phyloP scores from a whole-genome alignment of 2,329 filamentous ascomycete genomes.

The Pseudogymnoascus verrucosus region DNA sequence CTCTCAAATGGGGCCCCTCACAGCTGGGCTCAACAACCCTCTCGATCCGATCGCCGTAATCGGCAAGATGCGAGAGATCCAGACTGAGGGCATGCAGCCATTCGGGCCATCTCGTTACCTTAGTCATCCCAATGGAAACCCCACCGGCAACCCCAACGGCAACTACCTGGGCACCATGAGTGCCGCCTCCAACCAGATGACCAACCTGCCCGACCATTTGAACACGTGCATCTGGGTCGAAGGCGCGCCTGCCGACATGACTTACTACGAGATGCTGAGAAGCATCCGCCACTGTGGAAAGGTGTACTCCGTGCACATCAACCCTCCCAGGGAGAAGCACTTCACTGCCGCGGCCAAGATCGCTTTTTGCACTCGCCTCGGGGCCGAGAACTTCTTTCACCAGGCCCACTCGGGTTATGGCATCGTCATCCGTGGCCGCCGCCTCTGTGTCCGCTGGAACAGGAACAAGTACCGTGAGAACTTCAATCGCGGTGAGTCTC shows the following conservation, averaged over 20 bases:
- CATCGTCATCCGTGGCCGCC: conserved; percentile 10
- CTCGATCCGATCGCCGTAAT: neutral
- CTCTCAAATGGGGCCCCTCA: neutral
- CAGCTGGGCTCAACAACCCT: neutral
- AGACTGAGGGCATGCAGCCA: neutral
- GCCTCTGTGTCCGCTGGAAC: conserved; percentile 13
- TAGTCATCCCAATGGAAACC: neutral
- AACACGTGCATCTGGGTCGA: conserved; percentile 21
- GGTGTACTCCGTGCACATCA: conserved; percentile 16
- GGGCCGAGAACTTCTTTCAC: neutral
- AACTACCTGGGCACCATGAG: conserved; percentile 6
- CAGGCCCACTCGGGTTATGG: conserved; percentile 1
- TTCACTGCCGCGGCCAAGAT: conserved; percentile 17
- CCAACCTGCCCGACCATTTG: conserved; percentile 12
- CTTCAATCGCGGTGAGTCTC: conserved; percentile 10
- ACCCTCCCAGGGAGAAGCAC: conserved; percentile 9
- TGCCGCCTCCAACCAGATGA: neutral
- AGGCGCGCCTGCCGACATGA: conserved; percentile 13
- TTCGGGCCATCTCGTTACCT: neutral
- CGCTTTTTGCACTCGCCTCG: conserved; percentile 13
- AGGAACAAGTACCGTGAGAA: conserved; percentile 10
- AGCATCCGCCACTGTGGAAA: conserved; percentile 15
- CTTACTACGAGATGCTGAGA: conserved; percentile 14
- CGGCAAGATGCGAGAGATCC: neutral
- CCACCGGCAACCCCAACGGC: neutral